Base-by-base conservation (phyloP, 2,329 filamentous ascomycete species). In the Chaetothyriales sp. region DNA sequence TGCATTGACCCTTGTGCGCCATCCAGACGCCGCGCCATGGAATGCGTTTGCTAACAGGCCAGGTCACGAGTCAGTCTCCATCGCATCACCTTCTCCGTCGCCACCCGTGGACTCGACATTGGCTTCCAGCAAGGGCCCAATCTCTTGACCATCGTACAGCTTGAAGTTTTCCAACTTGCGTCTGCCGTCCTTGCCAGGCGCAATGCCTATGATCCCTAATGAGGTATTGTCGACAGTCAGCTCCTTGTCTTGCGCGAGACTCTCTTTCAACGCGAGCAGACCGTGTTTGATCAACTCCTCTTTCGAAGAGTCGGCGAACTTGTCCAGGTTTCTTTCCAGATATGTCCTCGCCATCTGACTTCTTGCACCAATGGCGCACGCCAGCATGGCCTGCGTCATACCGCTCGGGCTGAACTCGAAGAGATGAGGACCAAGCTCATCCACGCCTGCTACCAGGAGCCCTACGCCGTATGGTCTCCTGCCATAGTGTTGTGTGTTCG, bases 341-440 rank as follows among this genome's bases (percentile, higher is more conserved):
- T 98, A 98, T 57, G 92, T 98, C 65, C 92, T 77, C 20, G 92
- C 92, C 88, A 97, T 97, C 75, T 98, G 92, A 69, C 85, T 92
- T 62, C 92, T 79, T 47, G 92, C 92, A 50, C 92, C 92, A 67
- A 98, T 98, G 54, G 89, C 90, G 66, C 90, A 95, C 20, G 92
- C 92, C 48, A 86, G 69, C 88, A 97, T 97, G 78, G 98, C 92
- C 67, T 95, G 86, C 63, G 89, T 95, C 77, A 97, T 85, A 47
- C 92, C 92, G 51, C 81, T 87, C 9, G 92, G 92, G 73, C 95
- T 90, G 77, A 98, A 98, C 72, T 98, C 92, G 72, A 94, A 98
- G 57, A 98, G 80, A 73, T 98, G 92, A 43, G 92, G 89, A 25
- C 92, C 92, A 47, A 84, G 82, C 65, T 94, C 88, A 69, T 98